These are phyloP conservation scores for Cyberlindnera amylophila DNA, from an alignment of 805 yeast species.

Conservation along the genomic window DNA sequence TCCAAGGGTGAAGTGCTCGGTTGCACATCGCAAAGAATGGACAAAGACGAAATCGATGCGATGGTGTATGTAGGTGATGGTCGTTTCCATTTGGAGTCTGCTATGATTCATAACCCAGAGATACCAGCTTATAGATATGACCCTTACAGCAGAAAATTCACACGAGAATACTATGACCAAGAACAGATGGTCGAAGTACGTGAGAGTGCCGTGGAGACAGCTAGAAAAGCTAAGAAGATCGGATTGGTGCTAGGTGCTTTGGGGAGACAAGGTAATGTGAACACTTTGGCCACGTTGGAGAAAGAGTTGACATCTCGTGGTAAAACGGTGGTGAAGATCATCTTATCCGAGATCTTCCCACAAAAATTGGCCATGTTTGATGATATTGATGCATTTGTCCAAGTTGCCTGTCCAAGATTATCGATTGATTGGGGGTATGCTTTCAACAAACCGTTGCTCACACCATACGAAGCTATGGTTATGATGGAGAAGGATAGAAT, in stretches of 20 bases:
- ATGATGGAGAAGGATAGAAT: conserved; percentile 67
- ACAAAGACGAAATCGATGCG: conserved; percentile 60
- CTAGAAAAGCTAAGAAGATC: conserved; percentile 55
- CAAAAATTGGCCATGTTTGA: conserved; percentile 87
- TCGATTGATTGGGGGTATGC: conserved; percentile 99
- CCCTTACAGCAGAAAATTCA: conserved; percentile 89
- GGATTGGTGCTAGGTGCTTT: conserved; percentile 90
- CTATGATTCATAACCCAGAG: conserved; percentile 95
- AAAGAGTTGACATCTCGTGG: conserved; percentile 49
- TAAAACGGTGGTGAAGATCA: conserved; percentile 70
- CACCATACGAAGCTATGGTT: conserved; percentile 96
- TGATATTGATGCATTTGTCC: conserved; percentile 91
- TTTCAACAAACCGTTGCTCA: conserved; percentile 81
- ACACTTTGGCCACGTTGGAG: conserved; percentile 69
- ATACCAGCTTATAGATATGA: conserved; percentile 92
- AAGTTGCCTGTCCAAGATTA: conserved; percentile 94
- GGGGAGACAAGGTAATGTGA: conserved; percentile 91
- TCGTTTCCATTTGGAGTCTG: conserved; percentile 88
- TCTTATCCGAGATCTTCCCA: conserved; percentile 91
- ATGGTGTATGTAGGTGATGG: conserved; percentile 96
- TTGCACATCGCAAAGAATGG: conserved; percentile 85
- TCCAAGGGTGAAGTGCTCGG: conserved; percentile 96
- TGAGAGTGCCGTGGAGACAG: conserved; percentile 65
- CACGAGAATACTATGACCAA: conserved; percentile 85
- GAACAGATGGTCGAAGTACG: conserved; percentile 74